Evolutionary conservation across 1,139 yeast species (phyloP).

Genomic region (Suhomyces bribrorum): DNA sequence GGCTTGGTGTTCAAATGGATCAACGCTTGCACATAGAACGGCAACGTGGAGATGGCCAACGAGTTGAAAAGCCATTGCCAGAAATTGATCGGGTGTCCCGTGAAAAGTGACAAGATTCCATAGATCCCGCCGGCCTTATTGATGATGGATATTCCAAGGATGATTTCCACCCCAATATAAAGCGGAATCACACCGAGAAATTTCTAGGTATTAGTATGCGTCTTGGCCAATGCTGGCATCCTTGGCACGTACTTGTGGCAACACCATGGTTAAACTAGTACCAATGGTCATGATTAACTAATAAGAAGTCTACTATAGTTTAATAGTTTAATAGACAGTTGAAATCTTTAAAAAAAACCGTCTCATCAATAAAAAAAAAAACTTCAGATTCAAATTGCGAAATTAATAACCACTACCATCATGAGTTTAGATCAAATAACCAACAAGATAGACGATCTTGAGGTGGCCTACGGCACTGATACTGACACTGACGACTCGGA

Average conservation of each 20-base stretch:
- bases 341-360: too few relatives aligned
- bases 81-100: conserved; percentile 83
- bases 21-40: conserved; percentile 68
- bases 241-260: conserved; percentile 28
- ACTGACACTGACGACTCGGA: conserved; percentile 13
- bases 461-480: conserved; percentile 9
- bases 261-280: conserved; percentile 18
- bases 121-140: conserved; percentile 90
- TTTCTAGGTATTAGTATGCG: conserved; percentile 29
- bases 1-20: conserved; percentile 35
- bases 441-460: conserved; percentile 5
- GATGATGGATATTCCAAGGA: conserved; percentile 74
- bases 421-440: conserved; percentile 10
- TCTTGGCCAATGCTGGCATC: not conserved
- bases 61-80: conserved; percentile 84
- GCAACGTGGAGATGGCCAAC: conserved; percentile 60
- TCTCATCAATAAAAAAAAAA: conserved; percentile 13
- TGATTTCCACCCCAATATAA: conserved; percentile 83
- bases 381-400: conserved; percentile 1
- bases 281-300: conserved; percentile 18
- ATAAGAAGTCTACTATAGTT: not conserved
- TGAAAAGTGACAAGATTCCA: conserved; percentile 82
- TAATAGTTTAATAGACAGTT: too few relatives aligned
- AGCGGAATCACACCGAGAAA: conserved; percentile 71
- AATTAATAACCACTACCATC: conserved; percentile 1